Conservation (phyloP, 257 asterid genomes). For the Solanum bulbocastanum region DNA sequence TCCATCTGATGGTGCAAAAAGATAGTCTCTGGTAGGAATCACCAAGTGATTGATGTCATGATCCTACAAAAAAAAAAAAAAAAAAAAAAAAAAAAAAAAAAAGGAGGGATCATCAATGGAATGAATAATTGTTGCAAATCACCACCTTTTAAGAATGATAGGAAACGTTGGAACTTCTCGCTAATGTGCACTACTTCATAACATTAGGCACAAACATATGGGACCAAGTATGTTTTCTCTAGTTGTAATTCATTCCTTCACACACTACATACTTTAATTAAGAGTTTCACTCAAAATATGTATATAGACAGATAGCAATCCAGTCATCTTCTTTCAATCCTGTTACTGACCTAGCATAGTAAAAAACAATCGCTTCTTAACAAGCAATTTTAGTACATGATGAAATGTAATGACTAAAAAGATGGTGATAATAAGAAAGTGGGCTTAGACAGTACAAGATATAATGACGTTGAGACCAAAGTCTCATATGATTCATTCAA, state of each 20-base stretch:
- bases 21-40: slow-evolving; percentile 94
- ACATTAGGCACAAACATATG: background rate
- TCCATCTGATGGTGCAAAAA: slow-evolving; percentile 72
- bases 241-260: background rate
- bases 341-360: background rate
- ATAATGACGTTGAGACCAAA: slow-evolving; percentile 64
- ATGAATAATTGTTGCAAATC: background rate
- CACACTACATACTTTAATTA: background rate
- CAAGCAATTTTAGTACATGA: background rate
- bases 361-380: background rate
- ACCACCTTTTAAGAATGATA: background rate
- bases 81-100: slow-evolving; percentile 6
- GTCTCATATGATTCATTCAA: slow-evolving; percentile 88
- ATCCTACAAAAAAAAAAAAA: slow-evolving; percentile 30
- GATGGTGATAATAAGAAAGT: background rate
- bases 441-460: slow-evolving; percentile 38
- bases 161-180: background rate
- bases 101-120: background rate
- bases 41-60: slow-evolving; percentile 67
- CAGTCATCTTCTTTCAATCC: background rate
- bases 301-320: background rate
- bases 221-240: background rate
- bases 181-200: background rate
- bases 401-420: background rate
- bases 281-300: background rate